Conservation (phyloP, 352 stramenopile genomes). For the Blastocystis sp. region DNA sequence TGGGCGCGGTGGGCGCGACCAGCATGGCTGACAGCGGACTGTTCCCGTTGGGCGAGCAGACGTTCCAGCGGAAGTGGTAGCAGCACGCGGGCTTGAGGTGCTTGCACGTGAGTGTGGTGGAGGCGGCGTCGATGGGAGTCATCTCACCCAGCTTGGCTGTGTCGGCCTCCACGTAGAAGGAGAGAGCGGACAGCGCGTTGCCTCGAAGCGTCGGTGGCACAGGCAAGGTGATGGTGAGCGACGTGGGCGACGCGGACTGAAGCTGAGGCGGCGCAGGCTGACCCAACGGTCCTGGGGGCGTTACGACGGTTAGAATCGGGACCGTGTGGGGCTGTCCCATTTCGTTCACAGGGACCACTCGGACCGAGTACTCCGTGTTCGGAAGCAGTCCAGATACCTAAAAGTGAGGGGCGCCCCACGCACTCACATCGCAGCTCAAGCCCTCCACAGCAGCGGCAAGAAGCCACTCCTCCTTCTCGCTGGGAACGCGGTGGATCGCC, state of each 20-base stretch:
- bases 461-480: slow-evolving; percentile 20
- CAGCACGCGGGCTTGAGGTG: slow-evolving; percentile 10
- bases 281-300: slow-evolving; percentile 3
- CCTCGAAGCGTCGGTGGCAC: neutral
- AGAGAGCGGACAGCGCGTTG: neutral
- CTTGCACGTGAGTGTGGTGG: neutral
- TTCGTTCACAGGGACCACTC: slow-evolving; percentile 33
- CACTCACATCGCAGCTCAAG: neutral
- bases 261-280: slow-evolving; percentile 7
- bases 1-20: neutral
- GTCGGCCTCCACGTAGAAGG: slow-evolving; percentile 42
- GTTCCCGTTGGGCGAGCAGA: neutral
- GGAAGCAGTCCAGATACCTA: slow-evolving; percentile 46
- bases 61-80: slow-evolving; percentile 33
- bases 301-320: neutral
- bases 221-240: neutral
- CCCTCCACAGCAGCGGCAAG: neutral
- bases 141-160: neutral
- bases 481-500: neutral
- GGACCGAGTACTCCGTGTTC: slow-evolving; percentile 25
- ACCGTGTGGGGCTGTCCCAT: neutral
- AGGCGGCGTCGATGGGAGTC: neutral
- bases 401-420: neutral
- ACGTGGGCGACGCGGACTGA: neutral
- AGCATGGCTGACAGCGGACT: slow-evolving; percentile 20